These are phyloP conservation scores for Paragyromitra xinjiangensis DNA, from an alignment of 495 filamentous ascomycete genomes.

Conservation along the genomic window DNA sequence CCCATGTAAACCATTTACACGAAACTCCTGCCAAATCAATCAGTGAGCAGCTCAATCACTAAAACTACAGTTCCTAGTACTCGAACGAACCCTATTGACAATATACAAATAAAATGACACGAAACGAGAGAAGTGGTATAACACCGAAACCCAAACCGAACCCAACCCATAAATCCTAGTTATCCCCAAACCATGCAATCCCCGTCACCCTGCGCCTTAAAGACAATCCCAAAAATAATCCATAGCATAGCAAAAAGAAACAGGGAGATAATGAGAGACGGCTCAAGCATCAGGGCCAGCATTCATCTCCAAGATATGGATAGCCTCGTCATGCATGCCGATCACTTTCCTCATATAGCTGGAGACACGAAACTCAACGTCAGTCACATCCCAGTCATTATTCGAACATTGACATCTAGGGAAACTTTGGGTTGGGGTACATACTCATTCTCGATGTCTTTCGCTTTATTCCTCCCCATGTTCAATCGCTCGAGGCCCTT, in stretches of 20 bases:
- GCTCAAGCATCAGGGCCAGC: background rate
- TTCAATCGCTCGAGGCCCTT: constrained; percentile 73
- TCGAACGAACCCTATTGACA: background rate
- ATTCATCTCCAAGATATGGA: constrained; percentile 24
- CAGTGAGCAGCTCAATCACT: background rate
- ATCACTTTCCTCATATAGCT: constrained; percentile 40
- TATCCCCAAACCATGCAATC: background rate
- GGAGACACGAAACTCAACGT: background rate
- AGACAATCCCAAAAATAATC: background rate
- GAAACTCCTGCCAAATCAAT: background rate
- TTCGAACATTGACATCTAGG: background rate
- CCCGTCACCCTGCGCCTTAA: constrained; percentile 4
- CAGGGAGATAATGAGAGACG: background rate
- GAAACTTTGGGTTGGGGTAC: background rate
- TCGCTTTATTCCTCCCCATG: constrained; percentile 64
- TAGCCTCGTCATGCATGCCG: constrained; percentile 40
- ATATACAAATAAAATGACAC: background rate
- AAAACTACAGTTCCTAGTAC: background rate
- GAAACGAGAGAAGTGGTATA: background rate
- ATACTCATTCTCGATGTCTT: constrained; percentile 67
- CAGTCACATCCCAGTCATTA: background rate
- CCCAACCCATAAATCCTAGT: background rate
- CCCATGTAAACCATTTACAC: background rate
- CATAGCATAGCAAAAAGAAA: background rate
- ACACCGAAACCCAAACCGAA: background rate